These are phyloP conservation scores for Tardiomyces digboiensis DNA, from an alignment of 1,139 yeast genomes.

Conservation along the genomic window DNA sequence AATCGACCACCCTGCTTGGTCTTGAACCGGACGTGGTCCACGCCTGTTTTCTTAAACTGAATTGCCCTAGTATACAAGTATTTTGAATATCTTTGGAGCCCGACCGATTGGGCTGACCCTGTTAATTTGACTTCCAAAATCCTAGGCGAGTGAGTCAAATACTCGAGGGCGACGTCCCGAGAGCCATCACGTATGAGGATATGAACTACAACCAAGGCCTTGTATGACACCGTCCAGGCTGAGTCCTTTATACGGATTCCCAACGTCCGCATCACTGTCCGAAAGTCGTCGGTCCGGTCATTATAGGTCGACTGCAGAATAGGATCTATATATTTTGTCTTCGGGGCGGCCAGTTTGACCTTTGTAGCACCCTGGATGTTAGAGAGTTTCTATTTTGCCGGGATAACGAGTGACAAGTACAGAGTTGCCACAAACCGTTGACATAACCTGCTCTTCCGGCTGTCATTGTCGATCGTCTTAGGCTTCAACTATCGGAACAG, in stretches of 20 bases:
- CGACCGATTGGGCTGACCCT: constrained; percentile 45
- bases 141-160: constrained; percentile 48
- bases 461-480: no score
- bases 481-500: no score
- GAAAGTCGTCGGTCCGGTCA: constrained; percentile 44
- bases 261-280: constrained; percentile 58
- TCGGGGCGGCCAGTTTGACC: constrained; percentile 88
- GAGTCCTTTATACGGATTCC: constrained; percentile 56
- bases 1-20: constrained; percentile 46
- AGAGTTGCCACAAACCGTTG: no score
- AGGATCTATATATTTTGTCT: constrained; percentile 91
- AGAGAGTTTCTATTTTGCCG: no score
- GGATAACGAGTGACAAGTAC: no score
- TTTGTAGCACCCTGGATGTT: constrained; percentile 65
- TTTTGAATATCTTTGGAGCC: constrained; percentile 57
- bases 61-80: constrained; percentile 62
- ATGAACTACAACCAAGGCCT: constrained; percentile 75
- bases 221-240: constrained; percentile 83
- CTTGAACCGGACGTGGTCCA: constrained; percentile 67
- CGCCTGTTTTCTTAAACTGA: constrained; percentile 53
- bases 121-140: constrained; percentile 41
- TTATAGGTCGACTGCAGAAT: constrained; percentile 68
- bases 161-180: constrained; percentile 54
- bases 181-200: constrained; percentile 93
- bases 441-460: no score